Evolutionary conservation across 768 basidiomycete species (phyloP).

Genomic region (Amanita polypyramis): DNA sequence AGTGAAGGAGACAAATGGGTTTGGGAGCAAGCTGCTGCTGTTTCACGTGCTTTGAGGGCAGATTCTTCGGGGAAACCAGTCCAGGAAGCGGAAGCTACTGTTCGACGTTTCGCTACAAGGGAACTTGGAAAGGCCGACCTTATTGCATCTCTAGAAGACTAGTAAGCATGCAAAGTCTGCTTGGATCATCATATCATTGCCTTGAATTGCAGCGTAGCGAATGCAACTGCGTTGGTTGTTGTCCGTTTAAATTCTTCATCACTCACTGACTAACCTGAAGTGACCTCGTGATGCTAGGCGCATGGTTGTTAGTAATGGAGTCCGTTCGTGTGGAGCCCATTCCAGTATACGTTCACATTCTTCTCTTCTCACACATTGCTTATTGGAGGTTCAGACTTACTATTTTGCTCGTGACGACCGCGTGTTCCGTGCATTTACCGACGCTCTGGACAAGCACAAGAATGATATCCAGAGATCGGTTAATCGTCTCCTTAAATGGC

Average conservation of each 20-base stretch:
- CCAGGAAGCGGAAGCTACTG: constrained; percentile 57
- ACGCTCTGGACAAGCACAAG: constrained; percentile 34
- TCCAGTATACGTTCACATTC: constrained; percentile 41
- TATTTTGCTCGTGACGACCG: constrained; percentile 93
- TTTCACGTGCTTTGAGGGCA: constrained; percentile 59
- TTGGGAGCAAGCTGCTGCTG: constrained; percentile 51
- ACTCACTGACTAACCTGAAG: constrained; percentile 13
- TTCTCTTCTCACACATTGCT: not conserved
- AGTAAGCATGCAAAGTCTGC: constrained; percentile 38
- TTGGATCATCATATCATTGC: not conserved
- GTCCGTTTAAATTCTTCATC: not conserved
- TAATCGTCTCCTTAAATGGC: constrained; percentile 56
- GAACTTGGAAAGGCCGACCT: constrained; percentile 70
- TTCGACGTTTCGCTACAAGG: constrained; percentile 79
- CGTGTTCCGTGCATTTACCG: constrained; percentile 60
- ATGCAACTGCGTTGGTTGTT: constrained; percentile 54
- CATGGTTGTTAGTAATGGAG: constrained; percentile 62
- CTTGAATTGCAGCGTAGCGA: constrained; percentile 54
- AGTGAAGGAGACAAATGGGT: constrained; percentile 93
- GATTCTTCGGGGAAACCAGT: constrained; percentile 70
- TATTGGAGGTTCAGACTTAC: constrained; percentile 43
- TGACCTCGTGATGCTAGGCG: constrained; percentile 73
- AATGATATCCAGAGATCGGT: constrained; percentile 35
- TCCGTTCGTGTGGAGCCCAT: constrained; percentile 52
- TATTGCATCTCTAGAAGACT: constrained; percentile 83